These are phyloP conservation scores for Hypoxylon sp. DNA, from an alignment of 2,329 filamentous ascomycete genomes.

Conservation along the genomic window DNA sequence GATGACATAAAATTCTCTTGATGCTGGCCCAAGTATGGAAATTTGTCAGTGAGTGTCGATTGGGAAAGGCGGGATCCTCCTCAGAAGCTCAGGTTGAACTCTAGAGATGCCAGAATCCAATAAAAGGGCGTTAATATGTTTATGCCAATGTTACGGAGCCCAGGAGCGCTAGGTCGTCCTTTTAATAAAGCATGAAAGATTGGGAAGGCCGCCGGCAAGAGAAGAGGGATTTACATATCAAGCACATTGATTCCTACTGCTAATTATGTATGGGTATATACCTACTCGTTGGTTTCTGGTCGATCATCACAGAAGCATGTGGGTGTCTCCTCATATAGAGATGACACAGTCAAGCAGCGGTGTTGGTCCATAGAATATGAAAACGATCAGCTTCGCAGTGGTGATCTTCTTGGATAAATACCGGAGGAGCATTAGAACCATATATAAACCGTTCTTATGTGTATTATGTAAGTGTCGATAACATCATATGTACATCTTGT, in stretches of 20 bases:
- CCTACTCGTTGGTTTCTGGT: background rate
- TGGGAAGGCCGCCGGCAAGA: background rate
- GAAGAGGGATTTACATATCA: background rate
- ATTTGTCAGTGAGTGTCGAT: background rate
- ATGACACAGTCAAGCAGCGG: background rate
- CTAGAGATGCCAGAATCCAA: background rate
- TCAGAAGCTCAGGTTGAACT: background rate
- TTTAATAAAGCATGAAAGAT: background rate
- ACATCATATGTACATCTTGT: background rate
- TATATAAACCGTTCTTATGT: background rate
- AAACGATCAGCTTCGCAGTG: constrained; percentile 1
- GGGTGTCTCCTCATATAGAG: background rate
- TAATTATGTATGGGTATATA: background rate
- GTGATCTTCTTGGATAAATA: constrained; percentile 19
- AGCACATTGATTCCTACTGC: background rate
- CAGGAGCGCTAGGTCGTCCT: background rate
- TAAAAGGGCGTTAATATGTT: background rate
- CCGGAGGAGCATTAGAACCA: background rate
- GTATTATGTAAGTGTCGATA: constrained; percentile 7
- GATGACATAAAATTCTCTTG: background rate
- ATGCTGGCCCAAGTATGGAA: background rate
- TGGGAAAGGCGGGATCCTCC: background rate
- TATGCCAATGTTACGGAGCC: background rate
- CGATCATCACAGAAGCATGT: background rate
- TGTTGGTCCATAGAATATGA: background rate